A percentile compares a stretch with the other conserved stretches of the same genome.
These are phyloP conservation scores for Boletus rubescentipes DNA, from an alignment of 768 basidiomycete species.

Conservation along the genomic window DNA sequence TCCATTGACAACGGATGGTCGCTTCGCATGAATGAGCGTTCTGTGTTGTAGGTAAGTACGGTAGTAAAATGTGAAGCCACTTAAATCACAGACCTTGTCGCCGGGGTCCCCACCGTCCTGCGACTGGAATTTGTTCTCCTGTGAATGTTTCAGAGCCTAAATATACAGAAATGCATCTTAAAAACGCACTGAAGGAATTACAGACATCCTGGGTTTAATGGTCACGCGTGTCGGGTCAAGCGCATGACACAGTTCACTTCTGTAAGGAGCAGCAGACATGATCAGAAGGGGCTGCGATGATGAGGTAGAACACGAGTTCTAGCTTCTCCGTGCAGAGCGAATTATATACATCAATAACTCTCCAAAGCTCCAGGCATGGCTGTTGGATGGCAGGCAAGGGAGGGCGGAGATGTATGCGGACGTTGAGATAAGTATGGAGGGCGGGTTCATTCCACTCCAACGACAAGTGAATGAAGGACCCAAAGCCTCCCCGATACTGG, in stretches of 20 bases:
- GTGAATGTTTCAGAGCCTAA: background rate
- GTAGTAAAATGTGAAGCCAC: background rate
- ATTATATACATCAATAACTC: background rate
- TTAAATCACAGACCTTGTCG: background rate
- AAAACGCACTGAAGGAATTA: background rate
- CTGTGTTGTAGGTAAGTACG: background rate
- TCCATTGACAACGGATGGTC: background rate
- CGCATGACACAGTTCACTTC: background rate
- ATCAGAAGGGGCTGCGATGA: background rate
- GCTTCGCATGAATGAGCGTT: background rate
- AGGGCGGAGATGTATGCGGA: background rate
- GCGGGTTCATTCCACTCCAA: background rate
- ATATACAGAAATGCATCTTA: background rate
- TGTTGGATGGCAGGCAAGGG: background rate
- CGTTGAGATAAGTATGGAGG: background rate
- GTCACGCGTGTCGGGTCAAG: background rate
- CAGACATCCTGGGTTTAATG: no score
- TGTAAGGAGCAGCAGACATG: background rate
- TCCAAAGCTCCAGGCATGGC: constrained; percentile 6
- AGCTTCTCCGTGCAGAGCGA: no score
- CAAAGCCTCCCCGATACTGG: no score
- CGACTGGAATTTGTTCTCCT: background rate
- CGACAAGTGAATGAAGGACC: background rate
- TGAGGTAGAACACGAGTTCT: background rate
- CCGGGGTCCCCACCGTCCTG: background rate